Evolutionary conservation across 257 asterid species (phyloP), one percentile per base, ranked within the genome.

Genomic region (Solanum peruvianum): DNA sequence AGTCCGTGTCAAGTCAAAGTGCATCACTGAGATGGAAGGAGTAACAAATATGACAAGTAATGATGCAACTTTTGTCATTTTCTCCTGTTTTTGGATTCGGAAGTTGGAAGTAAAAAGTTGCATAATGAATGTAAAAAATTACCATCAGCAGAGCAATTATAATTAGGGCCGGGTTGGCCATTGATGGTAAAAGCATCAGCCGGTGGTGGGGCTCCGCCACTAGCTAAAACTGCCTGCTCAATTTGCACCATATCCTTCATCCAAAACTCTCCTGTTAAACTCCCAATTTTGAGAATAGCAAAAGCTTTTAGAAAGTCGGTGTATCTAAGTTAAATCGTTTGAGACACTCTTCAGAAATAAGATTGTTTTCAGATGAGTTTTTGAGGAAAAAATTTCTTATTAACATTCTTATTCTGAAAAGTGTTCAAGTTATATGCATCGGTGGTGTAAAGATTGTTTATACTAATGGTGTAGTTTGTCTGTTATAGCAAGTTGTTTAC

Each of bases 91-190:
- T 27, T 78, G 58, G 69, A 47, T 41, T 81, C 31, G 2, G 6
- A 45, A 80, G 67, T 80, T 81, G 64, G 11, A 56, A 56, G 64
- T 20, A 20, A 56, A 56, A 56, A 56, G 64, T 56, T 20, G 64
- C 64, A 42, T 81, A 49, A 81, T 47, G 69, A 20, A 81, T 39
- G 67, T 84, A 27, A 12, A 33, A 18, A 4, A 33, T 85, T 90
- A 93, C 97, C 95, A 78, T 90, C 88, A 87, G 72, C 73, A 16
- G 97, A 94, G 93, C 97, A 93, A 86, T 92, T 92, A 81, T 94
- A 93, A 56, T 92, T 93, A 85, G 95, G 94, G 72, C 97, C 97
- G 1, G 97, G 97, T 86, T 93, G 95, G 84, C 97, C 95, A 60
- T 94, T 93, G 93, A 94, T 93, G 3, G 95, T 94, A 86, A 64